Percentiles rank a stretch among this genome's conserved stretches.
phyloP scores from a whole-genome alignment of 176 grass and related monocot genomes.

The Phoenix dactylifera region DNA sequence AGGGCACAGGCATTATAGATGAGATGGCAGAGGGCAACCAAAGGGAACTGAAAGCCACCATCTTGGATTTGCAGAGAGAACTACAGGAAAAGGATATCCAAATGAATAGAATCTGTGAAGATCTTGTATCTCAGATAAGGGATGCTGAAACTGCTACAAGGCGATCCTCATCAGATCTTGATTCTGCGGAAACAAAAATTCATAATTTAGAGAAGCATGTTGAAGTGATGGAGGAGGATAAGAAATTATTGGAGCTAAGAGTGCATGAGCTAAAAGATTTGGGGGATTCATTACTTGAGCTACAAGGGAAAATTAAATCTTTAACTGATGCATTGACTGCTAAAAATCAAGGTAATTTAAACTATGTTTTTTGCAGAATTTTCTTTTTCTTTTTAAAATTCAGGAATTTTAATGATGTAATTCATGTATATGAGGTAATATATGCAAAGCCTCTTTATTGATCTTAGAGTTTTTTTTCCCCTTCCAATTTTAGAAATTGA shows the following conservation, averaged over 20 bases:
- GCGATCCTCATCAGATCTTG: constrained; percentile 39
- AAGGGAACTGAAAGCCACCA: constrained; percentile 63
- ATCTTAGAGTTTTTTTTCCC: constrained; percentile 2
- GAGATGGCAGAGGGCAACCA: constrained; percentile 38
- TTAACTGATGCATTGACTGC: constrained; percentile 62
- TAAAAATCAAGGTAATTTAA: constrained; percentile 78
- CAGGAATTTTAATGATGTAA: background rate
- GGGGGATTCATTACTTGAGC: constrained; percentile 41
- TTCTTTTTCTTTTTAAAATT: background rate
- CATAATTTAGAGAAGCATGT: constrained; percentile 61
- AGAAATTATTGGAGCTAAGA: constrained; percentile 45
- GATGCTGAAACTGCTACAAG: constrained; percentile 42
- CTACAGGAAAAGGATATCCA: constrained; percentile 71
- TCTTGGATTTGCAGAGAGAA: constrained; percentile 77
- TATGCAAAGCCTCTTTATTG: too few relatives aligned
- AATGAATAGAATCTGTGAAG: constrained; percentile 62
- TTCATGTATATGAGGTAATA: too few relatives aligned
- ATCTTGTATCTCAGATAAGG: constrained; percentile 82
- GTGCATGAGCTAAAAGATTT: constrained; percentile 46
- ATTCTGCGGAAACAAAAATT: constrained; percentile 39
- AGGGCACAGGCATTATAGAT: constrained; percentile 21
- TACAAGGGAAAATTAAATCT: constrained; percentile 50
- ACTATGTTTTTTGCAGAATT: background rate
- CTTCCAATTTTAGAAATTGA: constrained; percentile 61
- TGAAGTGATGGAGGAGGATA: constrained; percentile 57